Evolutionary conservation across 2,329 filamentous ascomycete genomes (phyloP).

Genomic region (Orbilia blumenaviensis): DNA sequence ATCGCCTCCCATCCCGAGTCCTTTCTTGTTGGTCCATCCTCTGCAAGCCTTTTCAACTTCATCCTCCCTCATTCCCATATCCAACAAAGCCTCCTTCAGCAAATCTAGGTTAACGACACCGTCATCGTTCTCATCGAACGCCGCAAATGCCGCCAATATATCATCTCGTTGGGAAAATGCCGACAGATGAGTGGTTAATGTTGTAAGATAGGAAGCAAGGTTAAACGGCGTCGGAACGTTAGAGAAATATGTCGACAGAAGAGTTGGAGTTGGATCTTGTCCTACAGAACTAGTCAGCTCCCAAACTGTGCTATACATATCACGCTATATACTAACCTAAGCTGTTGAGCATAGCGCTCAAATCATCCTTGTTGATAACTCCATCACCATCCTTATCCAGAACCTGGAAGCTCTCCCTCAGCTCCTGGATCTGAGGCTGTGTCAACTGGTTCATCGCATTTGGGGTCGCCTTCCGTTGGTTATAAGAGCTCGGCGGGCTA

Average conservation of each 20-base stretch:
- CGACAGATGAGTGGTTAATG: slow-evolving; percentile 76
- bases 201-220: slow-evolving; percentile 85
- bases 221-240: slow-evolving; percentile 77
- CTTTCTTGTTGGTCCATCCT: slow-evolving; percentile 81
- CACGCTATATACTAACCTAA: slow-evolving; percentile 68
- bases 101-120: slow-evolving; percentile 88
- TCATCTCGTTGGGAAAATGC: slow-evolving; percentile 80
- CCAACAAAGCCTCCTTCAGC: slow-evolving; percentile 80
- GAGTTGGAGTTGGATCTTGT: slow-evolving; percentile 73
- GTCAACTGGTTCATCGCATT: slow-evolving; percentile 69
- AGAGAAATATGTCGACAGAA: slow-evolving; percentile 84
- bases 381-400: slow-evolving; percentile 90
- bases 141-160: slow-evolving; percentile 86
- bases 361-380: slow-evolving; percentile 79
- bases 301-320: background rate
- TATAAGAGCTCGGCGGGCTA: slow-evolving; percentile 49
- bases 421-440: slow-evolving; percentile 80
- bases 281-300: slow-evolving; percentile 64
- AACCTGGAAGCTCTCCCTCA: slow-evolving; percentile 93
- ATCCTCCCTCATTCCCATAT: slow-evolving; percentile 75
- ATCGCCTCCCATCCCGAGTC: slow-evolving; percentile 71
- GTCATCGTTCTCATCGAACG: slow-evolving; percentile 94
- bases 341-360: slow-evolving; percentile 86
- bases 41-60: slow-evolving; percentile 85
- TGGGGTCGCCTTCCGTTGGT: slow-evolving; percentile 66